Conservation (phyloP, 257 asterid genomes). For the Solanum bulbocastanum region DNA sequence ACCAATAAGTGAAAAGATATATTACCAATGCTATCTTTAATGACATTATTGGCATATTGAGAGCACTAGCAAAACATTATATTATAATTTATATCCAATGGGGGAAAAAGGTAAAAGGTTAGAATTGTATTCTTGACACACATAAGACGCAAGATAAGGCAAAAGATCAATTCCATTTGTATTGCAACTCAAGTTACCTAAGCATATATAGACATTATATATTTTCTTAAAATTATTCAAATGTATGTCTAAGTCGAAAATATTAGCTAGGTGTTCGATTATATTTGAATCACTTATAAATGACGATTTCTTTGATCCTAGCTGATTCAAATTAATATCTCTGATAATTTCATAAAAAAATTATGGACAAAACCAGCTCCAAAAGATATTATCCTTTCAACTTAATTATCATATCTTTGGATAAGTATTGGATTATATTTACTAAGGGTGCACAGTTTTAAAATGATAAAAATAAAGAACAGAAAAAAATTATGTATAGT, state of each 20-base stretch:
- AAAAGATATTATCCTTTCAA: background rate
- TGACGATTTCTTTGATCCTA: no score
- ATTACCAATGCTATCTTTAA: slow-evolving; percentile 6
- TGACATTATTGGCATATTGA: background rate
- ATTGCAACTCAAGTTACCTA: background rate
- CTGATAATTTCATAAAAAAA: background rate
- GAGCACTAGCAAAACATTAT: background rate
- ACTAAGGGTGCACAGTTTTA: background rate
- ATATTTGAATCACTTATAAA: no score
- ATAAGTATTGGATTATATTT: background rate
- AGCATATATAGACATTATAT: background rate
- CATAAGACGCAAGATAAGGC: slow-evolving; percentile 20
- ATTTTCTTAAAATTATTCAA: background rate
- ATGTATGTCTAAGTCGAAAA: background rate
- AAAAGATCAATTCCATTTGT: background rate
- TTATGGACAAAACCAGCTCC: no score
- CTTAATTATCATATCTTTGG: background rate
- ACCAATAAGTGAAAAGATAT: slow-evolving; percentile 19
- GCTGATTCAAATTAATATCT: background rate
- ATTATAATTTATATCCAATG: background rate
- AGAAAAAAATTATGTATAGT: background rate
- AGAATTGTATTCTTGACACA: slow-evolving; percentile 26
- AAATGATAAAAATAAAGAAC: background rate
- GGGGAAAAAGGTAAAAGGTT: background rate
- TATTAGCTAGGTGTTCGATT: background rate